Evolutionary conservation across 2,329 filamentous ascomycete species (phyloP), one percentile per base, ranked within the genome.

Genomic region (Hyphodiscus sp.): DNA sequence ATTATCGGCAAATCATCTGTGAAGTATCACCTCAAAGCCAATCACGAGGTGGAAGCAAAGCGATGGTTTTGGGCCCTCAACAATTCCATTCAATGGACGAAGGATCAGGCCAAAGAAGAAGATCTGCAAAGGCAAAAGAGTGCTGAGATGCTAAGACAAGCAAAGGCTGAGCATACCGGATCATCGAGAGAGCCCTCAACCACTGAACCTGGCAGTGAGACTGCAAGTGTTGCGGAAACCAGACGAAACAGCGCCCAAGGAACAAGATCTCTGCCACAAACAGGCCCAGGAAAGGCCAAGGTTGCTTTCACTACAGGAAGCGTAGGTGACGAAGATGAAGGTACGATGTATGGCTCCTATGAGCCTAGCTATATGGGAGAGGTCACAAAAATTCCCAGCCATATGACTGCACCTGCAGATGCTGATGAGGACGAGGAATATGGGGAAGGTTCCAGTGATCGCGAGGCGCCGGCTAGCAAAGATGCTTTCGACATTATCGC

Each of bases 1-100:
- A 97, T 99, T 50, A 89, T 92, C 58, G 94, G 94, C 50, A 99
- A 99, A 71, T 96, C 92, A 1, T 97, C 92, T 0, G 94, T 99
- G 69, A 99, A 96, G 72, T 99, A 99, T 69, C 92, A 95, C 47
- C 78, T 99, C 50, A 97, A 96, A 70, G 94, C 94, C 0, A 99
- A 99, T 66, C 94, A 99, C 71, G 88, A 96, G 67, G 92, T 97
- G 26, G 94, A 99, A 70, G 92, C 94, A 6, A 99, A 99, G 72
- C 83, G 94, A 52, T 99, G 94, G 94, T 99, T 95, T 71, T 99
- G 94, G 94, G 89, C 94, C 0, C 76, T 99, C 58, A 99, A 99
- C 73, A 99, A 99, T 69, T 92, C 94, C 6, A 99, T 99, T 48
- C 94, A 97, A 68, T 97, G 90, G 87, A 86, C 90, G 58, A 99